Conservation (phyloP, 129 eudicot genomes). For the Flaveria brownii region DNA sequence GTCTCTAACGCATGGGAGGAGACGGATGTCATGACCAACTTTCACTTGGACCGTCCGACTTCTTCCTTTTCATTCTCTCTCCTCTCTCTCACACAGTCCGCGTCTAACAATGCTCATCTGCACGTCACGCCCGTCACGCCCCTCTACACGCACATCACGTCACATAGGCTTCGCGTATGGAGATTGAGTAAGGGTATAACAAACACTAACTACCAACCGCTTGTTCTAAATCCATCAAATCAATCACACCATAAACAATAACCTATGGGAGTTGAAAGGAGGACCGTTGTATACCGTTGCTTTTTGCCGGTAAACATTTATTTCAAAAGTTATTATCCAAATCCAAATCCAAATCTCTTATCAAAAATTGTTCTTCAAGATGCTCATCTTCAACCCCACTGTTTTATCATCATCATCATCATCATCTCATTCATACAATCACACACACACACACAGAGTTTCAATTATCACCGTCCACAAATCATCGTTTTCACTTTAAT, state of each 20-base stretch:
- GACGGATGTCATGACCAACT: too few species aligned
- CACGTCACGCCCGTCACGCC: too few species aligned
- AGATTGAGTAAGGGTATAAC: neutral
- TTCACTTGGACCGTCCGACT: too few species aligned
- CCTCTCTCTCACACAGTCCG: too few species aligned
- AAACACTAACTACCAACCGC: neutral
- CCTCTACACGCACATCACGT: too few species aligned
- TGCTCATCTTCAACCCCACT: constrained; percentile 29
- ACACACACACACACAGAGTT: constrained; percentile 2
- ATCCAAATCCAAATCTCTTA: neutral
- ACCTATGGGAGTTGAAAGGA: neutral
- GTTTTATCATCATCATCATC: neutral
- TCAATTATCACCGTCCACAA: constrained; percentile 3
- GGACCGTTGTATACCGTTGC: constrained; percentile 29
- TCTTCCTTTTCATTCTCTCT: too few species aligned
- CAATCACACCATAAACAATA: neutral
- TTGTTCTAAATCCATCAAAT: neutral
- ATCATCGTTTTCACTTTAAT: constrained; percentile 13
- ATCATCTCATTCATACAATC: constrained; percentile 5
- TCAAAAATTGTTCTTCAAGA: constrained; percentile 19
- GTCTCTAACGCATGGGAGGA: too few species aligned
- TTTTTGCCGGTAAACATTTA: constrained; percentile 59
- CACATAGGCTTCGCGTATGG: too few species aligned
- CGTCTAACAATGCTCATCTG: neutral
- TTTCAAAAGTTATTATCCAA: constrained; percentile 27